phyloP scores from a whole-genome alignment of 2,329 filamentous ascomycete genomes.

The Hymenoscyphus repandus region DNA sequence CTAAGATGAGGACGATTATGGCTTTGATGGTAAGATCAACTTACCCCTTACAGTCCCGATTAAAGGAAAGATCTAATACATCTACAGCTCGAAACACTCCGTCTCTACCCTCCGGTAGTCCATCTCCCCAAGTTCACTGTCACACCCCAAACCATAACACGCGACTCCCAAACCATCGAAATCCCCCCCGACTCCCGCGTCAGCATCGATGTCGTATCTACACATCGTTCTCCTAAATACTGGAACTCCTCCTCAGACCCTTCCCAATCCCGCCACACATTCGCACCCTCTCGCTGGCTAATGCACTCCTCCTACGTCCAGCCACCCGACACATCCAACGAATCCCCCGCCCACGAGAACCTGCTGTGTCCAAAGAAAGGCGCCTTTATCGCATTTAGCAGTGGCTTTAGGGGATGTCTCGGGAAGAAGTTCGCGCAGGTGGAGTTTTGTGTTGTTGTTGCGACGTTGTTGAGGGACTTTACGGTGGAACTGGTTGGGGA shows the following conservation, averaged over 20 bases:
- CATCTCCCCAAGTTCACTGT: conserved; percentile 46
- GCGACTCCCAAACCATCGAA: conserved; percentile 3
- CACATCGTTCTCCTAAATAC: conserved; percentile 13
- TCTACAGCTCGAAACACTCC: conserved; percentile 39
- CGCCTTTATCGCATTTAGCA: conserved; percentile 29
- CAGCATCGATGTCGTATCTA: conserved; percentile 10
- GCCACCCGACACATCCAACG: conserved; percentile 9
- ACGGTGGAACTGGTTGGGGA: conserved; percentile 19
- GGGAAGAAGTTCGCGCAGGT: conserved; percentile 33
- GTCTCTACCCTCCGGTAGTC: conserved; percentile 48
- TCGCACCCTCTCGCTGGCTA: conserved; percentile 16
- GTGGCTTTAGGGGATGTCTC: conserved; percentile 33
- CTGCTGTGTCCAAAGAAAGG: conserved; percentile 24
- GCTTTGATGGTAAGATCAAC: conserved; percentile 30
- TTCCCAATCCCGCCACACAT: not conserved
- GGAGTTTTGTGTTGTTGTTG: conserved; percentile 29
- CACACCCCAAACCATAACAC: conserved; percentile 7
- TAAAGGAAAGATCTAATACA: not conserved
- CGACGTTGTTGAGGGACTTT: conserved; percentile 16
- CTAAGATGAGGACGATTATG: conserved; percentile 35
- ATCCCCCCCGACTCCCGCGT: conserved; percentile 14
- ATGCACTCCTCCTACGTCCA: conserved; percentile 13
- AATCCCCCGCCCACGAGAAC: conserved; percentile 11
- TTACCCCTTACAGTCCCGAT: not conserved
- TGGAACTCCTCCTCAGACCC: conserved; percentile 9